These are phyloP conservation scores for Debaryomyces prosopidis DNA, from an alignment of 805 yeast genomes.

Conservation along the genomic window DNA sequence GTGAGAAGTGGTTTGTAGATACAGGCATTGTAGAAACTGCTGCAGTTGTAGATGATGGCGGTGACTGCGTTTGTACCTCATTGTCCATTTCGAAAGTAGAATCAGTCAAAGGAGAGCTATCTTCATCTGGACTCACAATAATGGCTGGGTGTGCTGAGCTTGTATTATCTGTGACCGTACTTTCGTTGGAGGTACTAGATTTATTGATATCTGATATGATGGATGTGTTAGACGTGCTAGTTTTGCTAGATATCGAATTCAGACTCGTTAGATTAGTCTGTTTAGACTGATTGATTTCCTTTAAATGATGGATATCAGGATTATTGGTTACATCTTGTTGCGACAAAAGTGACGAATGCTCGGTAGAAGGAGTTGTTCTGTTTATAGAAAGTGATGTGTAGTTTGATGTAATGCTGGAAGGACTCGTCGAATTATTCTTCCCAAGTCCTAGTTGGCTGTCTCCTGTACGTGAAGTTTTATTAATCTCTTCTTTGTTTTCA, in stretches of 20 bases:
- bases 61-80: not conserved
- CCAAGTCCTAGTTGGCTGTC: not conserved
- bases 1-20: no score
- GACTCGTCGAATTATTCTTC: conserved; percentile 16
- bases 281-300: no score
- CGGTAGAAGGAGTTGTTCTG: conserved; percentile 31
- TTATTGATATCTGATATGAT: not conserved
- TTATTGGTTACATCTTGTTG: conserved; percentile 11
- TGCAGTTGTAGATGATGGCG: not conserved
- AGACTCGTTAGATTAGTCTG: no score
- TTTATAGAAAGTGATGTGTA: conserved; percentile 27
- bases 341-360: conserved; percentile 25
- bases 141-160: conserved; percentile 14
- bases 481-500: no score
- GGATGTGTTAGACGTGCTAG: no score
- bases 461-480: not conserved
- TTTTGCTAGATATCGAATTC: no score
- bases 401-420: conserved; percentile 27
- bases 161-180: conserved; percentile 1
- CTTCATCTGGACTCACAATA: conserved; percentile 14
- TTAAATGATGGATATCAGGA: no score
- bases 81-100: conserved; percentile 18
- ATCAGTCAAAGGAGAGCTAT: conserved; percentile 14
- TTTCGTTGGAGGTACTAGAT: conserved; percentile 1
- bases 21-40: not conserved